Evolutionary conservation across 768 basidiomycete genomes (phyloP).

Genomic region (Plicaturopsis crispa): DNA sequence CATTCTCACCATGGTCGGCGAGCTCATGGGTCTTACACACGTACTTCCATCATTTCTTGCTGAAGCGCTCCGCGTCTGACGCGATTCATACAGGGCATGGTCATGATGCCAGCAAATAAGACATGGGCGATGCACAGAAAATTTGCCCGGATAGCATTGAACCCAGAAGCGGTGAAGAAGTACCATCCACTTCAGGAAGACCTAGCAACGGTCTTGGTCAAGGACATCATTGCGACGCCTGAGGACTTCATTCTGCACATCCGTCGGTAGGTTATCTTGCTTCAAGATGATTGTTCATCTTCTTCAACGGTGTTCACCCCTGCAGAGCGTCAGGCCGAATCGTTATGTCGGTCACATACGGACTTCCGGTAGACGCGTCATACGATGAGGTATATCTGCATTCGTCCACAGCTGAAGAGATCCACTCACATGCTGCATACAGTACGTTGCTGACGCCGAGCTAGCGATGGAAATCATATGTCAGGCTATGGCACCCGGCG

Average conservation of each 20-base stretch:
- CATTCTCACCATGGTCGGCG: constrained; percentile 17
- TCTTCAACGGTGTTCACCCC: background rate
- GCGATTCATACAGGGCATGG: background rate
- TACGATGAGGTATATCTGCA: constrained; percentile 15
- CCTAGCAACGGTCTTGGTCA: constrained; percentile 11
- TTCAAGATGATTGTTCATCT: background rate
- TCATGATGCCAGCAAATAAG: constrained; percentile 9
- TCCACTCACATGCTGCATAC: background rate
- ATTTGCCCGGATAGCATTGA: constrained; percentile 21
- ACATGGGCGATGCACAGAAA: constrained; percentile 19
- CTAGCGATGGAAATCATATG: constrained; percentile 8
- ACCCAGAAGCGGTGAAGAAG: constrained; percentile 18
- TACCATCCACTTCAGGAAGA: constrained; percentile 24
- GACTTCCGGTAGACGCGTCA: constrained; percentile 11
- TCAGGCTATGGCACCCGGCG: constrained; percentile 8
- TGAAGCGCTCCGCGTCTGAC: too few relatives aligned
- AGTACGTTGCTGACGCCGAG: constrained; percentile 11
- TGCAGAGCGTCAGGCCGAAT: constrained; percentile 13
- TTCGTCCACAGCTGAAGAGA: background rate
- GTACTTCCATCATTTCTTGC: too few relatives aligned
- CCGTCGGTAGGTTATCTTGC: constrained; percentile 10
- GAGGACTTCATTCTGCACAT: constrained; percentile 14
- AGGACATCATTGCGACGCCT: constrained; percentile 9
- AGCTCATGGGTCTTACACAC: constrained; percentile 19
- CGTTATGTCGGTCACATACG: constrained; percentile 17